Evolutionary conservation across 352 stramenopile genomes (phyloP).

Genomic region (Stramenopiles sp.): DNA sequence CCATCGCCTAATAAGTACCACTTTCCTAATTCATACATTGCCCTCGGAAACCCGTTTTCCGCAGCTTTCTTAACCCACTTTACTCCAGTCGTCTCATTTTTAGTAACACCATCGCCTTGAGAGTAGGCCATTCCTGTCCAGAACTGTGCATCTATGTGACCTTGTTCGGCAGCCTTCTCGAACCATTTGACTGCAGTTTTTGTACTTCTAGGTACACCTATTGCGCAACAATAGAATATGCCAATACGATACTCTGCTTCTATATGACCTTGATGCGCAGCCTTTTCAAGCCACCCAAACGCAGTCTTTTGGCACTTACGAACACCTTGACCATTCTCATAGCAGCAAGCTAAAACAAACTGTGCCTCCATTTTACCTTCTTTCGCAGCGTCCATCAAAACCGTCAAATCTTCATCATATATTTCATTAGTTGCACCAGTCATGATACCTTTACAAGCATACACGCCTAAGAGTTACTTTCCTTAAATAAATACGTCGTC

Average conservation of each 20-base stretch:
- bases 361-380: neutral
- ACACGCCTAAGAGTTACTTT: no score
- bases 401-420: no score
- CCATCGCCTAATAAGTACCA: neutral
- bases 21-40: conserved; percentile 5
- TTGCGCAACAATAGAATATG: neutral
- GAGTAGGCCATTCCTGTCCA: neutral
- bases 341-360: neutral
- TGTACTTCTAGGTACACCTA: neutral
- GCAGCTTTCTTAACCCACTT: conserved; percentile 11
- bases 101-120: neutral
- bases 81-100: conserved; percentile 7
- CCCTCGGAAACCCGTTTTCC: neutral
- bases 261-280: neutral
- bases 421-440: no score
- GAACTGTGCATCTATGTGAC: neutral
- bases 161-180: neutral
- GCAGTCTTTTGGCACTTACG: neutral
- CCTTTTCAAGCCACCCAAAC: neutral
- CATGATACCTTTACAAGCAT: no score
- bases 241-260: neutral
- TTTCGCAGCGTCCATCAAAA: no score
- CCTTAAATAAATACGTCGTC: no score
- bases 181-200: neutral
- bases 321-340: conserved; percentile 1